Conservation (phyloP, 805 yeast genomes). For the Saccharomycopsis fodiens region DNA sequence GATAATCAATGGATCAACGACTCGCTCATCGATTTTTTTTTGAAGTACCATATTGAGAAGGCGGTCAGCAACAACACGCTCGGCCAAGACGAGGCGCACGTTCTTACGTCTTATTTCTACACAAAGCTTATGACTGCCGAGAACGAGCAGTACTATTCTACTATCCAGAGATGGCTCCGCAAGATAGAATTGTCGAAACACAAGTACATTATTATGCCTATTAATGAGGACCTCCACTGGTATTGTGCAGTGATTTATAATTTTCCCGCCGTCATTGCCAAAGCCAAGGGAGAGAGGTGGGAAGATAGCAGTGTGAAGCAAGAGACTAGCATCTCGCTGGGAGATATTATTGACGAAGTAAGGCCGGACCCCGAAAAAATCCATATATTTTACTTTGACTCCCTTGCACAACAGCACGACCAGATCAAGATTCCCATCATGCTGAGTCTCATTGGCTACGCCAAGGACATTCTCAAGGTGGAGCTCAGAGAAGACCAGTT, state of each 20-base stretch:
- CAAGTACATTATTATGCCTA: slow-evolving; percentile 66
- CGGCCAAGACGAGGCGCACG: slow-evolving; percentile 35
- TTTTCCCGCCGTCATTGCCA: slow-evolving; percentile 29
- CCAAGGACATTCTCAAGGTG: slow-evolving; percentile 51
- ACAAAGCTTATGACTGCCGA: slow-evolving; percentile 43
- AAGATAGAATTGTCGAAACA: slow-evolving; percentile 55
- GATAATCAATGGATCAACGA: slow-evolving; percentile 89
- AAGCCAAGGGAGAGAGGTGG: neutral
- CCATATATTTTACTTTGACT: slow-evolving; percentile 63
- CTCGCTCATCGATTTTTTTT: slow-evolving; percentile 75
- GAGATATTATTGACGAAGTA: neutral
- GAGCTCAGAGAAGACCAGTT: slow-evolving; percentile 41
- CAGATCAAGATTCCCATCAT: slow-evolving; percentile 46
- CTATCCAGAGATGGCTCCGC: slow-evolving; percentile 72
- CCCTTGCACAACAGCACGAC: slow-evolving; percentile 54
- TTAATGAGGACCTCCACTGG: slow-evolving; percentile 83
- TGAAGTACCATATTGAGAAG: slow-evolving; percentile 43
- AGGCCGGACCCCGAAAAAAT: slow-evolving; percentile 23
- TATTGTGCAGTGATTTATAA: slow-evolving; percentile 67
- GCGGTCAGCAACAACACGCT: slow-evolving; percentile 19
- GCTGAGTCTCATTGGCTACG: slow-evolving; percentile 57
- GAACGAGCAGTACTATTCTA: slow-evolving; percentile 38
- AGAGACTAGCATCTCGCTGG: neutral
- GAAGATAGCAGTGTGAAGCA: neutral
- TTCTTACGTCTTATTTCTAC: slow-evolving; percentile 81